Evolutionary conservation across 1,139 yeast species (phyloP), one percentile per base, ranked within the genome.

Genomic region (Candida gigantensis): DNA sequence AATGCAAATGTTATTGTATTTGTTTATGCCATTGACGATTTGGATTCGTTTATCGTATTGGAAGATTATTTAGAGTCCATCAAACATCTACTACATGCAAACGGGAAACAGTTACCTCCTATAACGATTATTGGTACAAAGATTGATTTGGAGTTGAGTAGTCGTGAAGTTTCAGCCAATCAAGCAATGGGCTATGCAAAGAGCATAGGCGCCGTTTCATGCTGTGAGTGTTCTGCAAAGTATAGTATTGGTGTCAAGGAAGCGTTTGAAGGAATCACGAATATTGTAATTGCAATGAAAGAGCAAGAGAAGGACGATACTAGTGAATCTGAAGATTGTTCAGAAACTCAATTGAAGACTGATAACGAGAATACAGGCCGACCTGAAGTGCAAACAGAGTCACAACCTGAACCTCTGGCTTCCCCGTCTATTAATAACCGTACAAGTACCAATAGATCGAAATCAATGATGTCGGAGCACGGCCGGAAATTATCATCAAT

Each of bases 101-200:
- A 18, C 19, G 7, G 7, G 11, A 38, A 60, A 24, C 13, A 17
- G 4, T 46, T 55, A 27, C 68, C 69, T 3, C 68, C 69, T 0
- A 43, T 62, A 5, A 55, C 57, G 3, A 43, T 68, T 11, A 63
- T 60, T 9, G 73, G 65, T 0, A 48, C 67, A n/a, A 63, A 62
- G 38, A 36, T 53, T 13, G 74, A 69, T 36, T 37, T 50, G 18
- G 57, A 50, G 13, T 39, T 39, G 2, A 49, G 49, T 15, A 47
- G 68, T 27, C 62, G 57, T 32, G 34, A 33, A 3, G 65, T 65
- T 2, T 40, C 50, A 14, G 52, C 36, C 35, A 57, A 55, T 4
- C 65, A 66, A 37, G 74, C 68, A 1, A 11, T 41, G 24, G 50
- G 40, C 5, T 55, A 68, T 35, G 63, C 70, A 5, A 21, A 42